Evolutionary conservation across 179 eudicot genomes (phyloP).

Genomic region (Carnegiea gigantea): DNA sequence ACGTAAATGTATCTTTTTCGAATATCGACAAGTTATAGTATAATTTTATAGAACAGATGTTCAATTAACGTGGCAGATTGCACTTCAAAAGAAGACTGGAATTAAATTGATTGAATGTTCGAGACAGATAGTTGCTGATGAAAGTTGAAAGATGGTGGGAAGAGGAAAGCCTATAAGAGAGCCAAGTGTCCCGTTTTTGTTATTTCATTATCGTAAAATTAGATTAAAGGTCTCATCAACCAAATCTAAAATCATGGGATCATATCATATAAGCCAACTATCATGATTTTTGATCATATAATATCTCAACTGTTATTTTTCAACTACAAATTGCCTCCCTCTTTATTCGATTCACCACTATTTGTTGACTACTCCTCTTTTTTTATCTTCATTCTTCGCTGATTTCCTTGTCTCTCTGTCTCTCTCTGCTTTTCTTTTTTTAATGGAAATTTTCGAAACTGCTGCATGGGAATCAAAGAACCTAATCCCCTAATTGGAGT

Average conservation of each 20-base stretch:
- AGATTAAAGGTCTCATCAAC: neutral
- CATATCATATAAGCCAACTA: neutral
- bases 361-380: neutral
- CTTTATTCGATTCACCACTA: slow-evolving; percentile 1
- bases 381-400: neutral
- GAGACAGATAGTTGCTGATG: neutral
- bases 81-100: too few species aligned
- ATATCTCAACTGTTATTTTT: neutral
- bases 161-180: neutral
- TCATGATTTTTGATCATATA: too few species aligned
- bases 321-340: neutral
- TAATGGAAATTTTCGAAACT: too few species aligned
- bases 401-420: neutral
- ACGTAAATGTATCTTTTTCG: too few species aligned
- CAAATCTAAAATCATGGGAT: slow-evolving; percentile 4
- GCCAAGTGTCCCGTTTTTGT: neutral
- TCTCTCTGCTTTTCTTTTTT: neutral
- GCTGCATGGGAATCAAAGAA: too few species aligned
- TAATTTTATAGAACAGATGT: too few species aligned
- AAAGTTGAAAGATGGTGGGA: neutral
- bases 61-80: too few species aligned
- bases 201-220: neutral
- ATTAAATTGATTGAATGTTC: neutral
- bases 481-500: too few species aligned
- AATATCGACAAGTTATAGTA: too few species aligned